Evolutionary conservation across 1,139 yeast genomes (phyloP).

Genomic region (Yarrowia galli): DNA sequence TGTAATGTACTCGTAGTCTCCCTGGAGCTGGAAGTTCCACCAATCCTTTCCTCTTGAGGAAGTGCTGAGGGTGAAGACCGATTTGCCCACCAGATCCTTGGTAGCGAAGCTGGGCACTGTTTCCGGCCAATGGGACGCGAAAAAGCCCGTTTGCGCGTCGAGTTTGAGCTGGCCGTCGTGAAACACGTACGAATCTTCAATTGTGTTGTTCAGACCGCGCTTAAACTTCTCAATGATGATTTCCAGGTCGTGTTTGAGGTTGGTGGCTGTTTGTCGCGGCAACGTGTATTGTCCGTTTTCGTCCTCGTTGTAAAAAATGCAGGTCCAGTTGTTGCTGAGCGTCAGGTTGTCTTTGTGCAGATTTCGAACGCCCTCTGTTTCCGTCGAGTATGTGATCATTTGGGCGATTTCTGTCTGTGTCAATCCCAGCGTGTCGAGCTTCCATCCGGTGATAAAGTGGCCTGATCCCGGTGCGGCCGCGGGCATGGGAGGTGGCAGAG

Average conservation of each 20-base stretch:
- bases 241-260: constrained; percentile 7
- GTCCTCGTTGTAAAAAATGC: constrained; percentile 22
- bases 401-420: background rate
- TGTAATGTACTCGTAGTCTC: constrained; percentile 11
- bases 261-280: background rate
- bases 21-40: constrained; percentile 36
- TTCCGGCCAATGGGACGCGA: constrained; percentile 17
- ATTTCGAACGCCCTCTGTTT: constrained; percentile 4
- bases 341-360: constrained; percentile 18
- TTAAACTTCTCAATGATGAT: background rate
- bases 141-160: constrained; percentile 7
- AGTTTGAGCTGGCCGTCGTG: constrained; percentile 18
- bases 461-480: constrained; percentile 2
- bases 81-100: constrained; percentile 13
- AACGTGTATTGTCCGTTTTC: constrained; percentile 1
- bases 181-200: constrained; percentile 17
- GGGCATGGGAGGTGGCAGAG: background rate
- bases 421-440: constrained; percentile 14
- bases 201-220: background rate
- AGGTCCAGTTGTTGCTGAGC: constrained; percentile 30
- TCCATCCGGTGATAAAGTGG: constrained; percentile 29
- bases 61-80: constrained; percentile 14
- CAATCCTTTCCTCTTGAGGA: constrained; percentile 12
- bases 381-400: constrained; percentile 18
- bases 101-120: constrained; percentile 5